Conservation (phyloP, 768 basidiomycete species). For the Mycena maculata region DNA sequence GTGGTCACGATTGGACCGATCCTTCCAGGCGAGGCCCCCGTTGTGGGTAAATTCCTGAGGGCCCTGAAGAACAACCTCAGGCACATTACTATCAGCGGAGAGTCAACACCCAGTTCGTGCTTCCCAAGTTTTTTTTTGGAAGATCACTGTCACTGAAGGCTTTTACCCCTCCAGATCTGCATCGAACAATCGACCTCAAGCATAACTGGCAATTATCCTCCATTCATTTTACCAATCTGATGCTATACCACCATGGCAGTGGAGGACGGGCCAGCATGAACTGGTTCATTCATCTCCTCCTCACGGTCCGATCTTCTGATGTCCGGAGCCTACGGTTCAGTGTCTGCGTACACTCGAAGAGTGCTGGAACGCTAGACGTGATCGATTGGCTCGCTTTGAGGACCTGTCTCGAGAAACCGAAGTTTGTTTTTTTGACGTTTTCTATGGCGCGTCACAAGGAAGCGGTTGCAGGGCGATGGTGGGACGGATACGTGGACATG, state of each 20-base stretch:
- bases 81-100: constrained; percentile 24
- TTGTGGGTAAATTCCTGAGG: constrained; percentile 13
- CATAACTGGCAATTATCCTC: constrained; percentile 17
- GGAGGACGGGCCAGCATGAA: constrained; percentile 6
- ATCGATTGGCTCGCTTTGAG: constrained; percentile 18
- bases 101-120: constrained; percentile 16
- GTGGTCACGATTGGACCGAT: constrained; percentile 19
- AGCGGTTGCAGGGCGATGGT: neutral
- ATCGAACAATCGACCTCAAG: constrained; percentile 21
- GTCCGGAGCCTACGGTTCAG: constrained; percentile 11
- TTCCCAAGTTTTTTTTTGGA: neutral
- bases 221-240: constrained; percentile 18
- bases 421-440: constrained; percentile 22
- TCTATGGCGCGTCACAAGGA: constrained; percentile 13
- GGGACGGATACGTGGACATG: constrained; percentile 12
- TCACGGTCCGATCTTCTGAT: neutral
- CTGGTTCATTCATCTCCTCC: constrained; percentile 25
- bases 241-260: constrained; percentile 4
- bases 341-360: constrained; percentile 8
- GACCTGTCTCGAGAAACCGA: constrained; percentile 15
- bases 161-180: constrained; percentile 1
- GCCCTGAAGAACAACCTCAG: constrained; percentile 20
- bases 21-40: constrained; percentile 17
- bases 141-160: too few species aligned
- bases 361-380: neutral